A percentile compares a stretch with the other conserved stretches of the same genome.
Evolutionary conservation across 768 basidiomycete genomes (phyloP).

Genomic region (Leccinum disarticulatum): DNA sequence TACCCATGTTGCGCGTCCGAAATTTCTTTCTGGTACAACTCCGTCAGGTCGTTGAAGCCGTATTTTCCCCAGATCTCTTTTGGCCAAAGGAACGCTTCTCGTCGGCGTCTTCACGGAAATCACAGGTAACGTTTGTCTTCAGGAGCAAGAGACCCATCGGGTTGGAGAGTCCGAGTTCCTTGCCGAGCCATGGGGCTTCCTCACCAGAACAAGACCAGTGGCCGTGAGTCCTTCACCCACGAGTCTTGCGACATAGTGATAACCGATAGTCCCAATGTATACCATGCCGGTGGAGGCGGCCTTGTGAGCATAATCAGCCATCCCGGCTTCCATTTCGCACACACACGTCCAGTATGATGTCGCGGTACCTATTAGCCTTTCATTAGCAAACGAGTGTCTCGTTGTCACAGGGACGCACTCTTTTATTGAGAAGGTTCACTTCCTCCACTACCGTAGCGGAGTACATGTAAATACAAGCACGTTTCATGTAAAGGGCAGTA

Average conservation of each 20-base stretch:
- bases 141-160: conserved; percentile 94
- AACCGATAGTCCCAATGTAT: conserved; percentile 54
- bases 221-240: conserved; percentile 43
- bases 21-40: conserved; percentile 54
- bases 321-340: conserved; percentile 86
- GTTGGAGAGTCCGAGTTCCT: conserved; percentile 86
- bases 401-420: conserved; percentile 39
- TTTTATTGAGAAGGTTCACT: conserved; percentile 63
- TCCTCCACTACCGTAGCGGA: conserved; percentile 84
- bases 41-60: conserved; percentile 69
- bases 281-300: conserved; percentile 41
- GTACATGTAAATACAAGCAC: conserved; percentile 63
- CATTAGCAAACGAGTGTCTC: no score
- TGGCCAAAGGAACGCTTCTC: conserved; percentile 69
- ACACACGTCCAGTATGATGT: conserved; percentile 79
- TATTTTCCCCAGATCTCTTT: conserved; percentile 54
- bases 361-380: conserved; percentile 45
- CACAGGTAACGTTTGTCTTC: conserved; percentile 97
- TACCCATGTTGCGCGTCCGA: conserved; percentile 71
- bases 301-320: conserved; percentile 92
- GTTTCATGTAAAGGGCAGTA: not conserved
- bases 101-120: conserved; percentile 88
- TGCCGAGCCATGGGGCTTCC: conserved; percentile 68
- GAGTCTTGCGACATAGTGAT: conserved; percentile 88
- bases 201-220: conserved; percentile 84